Conservation (phyloP, 305 asterid species). For the Lippia alba region DNA sequence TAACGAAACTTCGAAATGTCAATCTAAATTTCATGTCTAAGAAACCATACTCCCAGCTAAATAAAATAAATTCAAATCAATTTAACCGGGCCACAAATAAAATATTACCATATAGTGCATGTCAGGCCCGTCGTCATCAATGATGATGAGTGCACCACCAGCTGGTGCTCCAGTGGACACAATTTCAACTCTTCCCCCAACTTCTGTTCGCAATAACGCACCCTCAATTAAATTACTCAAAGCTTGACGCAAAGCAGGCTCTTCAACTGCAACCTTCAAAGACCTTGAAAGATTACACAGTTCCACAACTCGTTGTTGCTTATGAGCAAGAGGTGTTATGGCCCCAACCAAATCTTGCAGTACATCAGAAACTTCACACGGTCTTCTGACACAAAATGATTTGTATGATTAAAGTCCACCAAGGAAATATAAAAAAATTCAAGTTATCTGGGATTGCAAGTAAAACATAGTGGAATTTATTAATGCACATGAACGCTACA, state of each 20-base stretch:
- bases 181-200: slow-evolving; percentile 79
- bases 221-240: slow-evolving; percentile 95
- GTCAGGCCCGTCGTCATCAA: slow-evolving; percentile 96
- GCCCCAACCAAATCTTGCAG: slow-evolving; percentile 84
- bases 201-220: slow-evolving; percentile 76
- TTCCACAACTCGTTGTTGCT: slow-evolving; percentile 69
- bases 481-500: slow-evolving; percentile 24
- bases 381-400: slow-evolving; percentile 50
- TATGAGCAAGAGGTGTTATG: slow-evolving; percentile 76
- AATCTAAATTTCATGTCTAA: not conserved
- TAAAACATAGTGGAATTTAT: slow-evolving; percentile 25
- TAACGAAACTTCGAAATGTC: too few relatives aligned
- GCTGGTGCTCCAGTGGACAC: slow-evolving; percentile 85
- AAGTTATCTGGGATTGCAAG: slow-evolving; percentile 25
- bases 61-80: not conserved
- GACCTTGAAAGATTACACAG: slow-evolving; percentile 68
- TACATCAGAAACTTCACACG: slow-evolving; percentile 71
- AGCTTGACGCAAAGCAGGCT: slow-evolving; percentile 92
- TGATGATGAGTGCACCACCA: slow-evolving; percentile 86
- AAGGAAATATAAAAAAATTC: not conserved
- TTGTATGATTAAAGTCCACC: slow-evolving; percentile 23
- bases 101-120: slow-evolving; percentile 92
- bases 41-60: slow-evolving; percentile 4
- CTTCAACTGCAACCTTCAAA: slow-evolving; percentile 81
- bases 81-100: not conserved